phyloP scores from a whole-genome alignment of 441 rosid species.

The Erodium texanum region DNA sequence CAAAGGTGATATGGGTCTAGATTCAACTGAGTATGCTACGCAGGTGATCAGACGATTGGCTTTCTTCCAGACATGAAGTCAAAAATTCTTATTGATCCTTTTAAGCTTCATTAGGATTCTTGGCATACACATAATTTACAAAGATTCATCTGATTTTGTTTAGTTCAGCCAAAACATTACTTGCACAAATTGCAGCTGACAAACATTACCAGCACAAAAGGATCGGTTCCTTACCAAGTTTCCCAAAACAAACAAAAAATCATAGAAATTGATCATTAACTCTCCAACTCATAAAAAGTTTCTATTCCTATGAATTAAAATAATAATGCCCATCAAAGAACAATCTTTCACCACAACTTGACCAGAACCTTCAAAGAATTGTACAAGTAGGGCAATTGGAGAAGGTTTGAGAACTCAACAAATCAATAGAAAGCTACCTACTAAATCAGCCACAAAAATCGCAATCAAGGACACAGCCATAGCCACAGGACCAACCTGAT shows the following conservation, averaged over 20 bases:
- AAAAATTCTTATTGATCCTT: too few relatives aligned
- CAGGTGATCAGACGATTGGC: not conserved
- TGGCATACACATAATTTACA: not conserved
- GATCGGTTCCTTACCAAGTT: not conserved
- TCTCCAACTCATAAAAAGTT: not conserved
- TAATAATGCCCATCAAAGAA: not conserved
- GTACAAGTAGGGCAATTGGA: not conserved
- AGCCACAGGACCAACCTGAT: not conserved
- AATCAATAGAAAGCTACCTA: too few relatives aligned
- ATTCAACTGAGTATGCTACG: too few relatives aligned
- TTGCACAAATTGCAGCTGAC: too few relatives aligned
- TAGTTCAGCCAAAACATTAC: not conserved
- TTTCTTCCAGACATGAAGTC: too few relatives aligned
- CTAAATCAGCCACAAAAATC: not conserved
- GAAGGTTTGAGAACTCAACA: not conserved
- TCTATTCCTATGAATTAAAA: not conserved
- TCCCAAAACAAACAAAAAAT: not conserved
- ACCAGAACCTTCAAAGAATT: not conserved
- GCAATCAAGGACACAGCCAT: not conserved
- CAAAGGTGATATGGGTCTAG: too few relatives aligned
- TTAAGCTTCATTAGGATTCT: too few relatives aligned
- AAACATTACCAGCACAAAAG: not conserved
- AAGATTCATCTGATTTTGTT: not conserved
- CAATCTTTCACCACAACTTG: not conserved
- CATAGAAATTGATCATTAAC: not conserved